These are phyloP conservation scores for Hortiboletus flavorubellus DNA, from an alignment of 768 basidiomycete genomes.

Conservation along the genomic window DNA sequence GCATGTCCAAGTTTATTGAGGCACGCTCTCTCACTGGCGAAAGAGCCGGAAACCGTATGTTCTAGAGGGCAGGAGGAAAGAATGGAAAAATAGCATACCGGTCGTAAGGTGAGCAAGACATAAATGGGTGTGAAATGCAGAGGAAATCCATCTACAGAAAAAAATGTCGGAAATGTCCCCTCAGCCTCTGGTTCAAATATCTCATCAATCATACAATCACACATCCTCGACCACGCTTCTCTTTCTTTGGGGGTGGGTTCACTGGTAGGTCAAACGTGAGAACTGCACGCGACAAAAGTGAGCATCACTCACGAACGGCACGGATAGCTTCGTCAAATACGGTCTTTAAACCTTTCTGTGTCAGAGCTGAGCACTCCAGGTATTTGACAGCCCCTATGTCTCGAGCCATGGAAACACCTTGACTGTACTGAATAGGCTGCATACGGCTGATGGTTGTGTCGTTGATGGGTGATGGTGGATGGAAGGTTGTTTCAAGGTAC, in stretches of 20 bases:
- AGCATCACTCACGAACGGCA: conserved; percentile 73
- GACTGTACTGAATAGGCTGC: conserved; percentile 89
- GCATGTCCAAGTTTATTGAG: neutral
- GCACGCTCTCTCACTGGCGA: neutral
- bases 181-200: conserved; percentile 17
- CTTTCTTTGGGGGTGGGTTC: conserved; percentile 69
- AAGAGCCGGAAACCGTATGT: conserved; percentile 38
- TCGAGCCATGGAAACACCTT: conserved; percentile 86
- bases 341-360: conserved; percentile 97
- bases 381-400: conserved; percentile 97
- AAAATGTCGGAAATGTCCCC: conserved; percentile 19
- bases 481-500: conserved; percentile 16
- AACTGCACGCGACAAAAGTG: neutral
- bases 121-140: conserved; percentile 63
- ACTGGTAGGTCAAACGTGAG: conserved; percentile 41
- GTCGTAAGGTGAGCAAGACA: conserved; percentile 66
- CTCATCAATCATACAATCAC: conserved; percentile 61
- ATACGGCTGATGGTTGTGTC: conserved; percentile 60
- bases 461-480: conserved; percentile 5
- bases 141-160: conserved; percentile 33
- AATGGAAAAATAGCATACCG: conserved; percentile 44
- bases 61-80: conserved; percentile 27
- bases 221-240: conserved; percentile 49
- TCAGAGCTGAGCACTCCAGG: conserved; percentile 92
- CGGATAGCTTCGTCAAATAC: conserved; percentile 99